Evolutionary conservation across 2,329 filamentous ascomycete species (phyloP), one percentile per base, ranked within the genome.

Genomic region (Beauveria asiatica): DNA sequence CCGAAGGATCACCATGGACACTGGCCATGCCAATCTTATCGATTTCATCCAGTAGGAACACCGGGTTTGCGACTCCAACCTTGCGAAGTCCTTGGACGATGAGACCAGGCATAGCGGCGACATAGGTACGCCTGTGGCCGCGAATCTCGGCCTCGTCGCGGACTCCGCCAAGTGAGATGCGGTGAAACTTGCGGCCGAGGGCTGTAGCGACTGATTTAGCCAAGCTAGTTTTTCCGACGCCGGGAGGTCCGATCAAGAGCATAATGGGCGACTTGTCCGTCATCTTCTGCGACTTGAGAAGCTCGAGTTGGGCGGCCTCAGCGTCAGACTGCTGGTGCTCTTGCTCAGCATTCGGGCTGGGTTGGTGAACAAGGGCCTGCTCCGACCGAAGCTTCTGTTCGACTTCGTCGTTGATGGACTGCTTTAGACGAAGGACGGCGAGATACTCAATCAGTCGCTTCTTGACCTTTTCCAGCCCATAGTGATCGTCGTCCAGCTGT

Each of bases 51-150:
- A 99, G 85, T 50, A 99, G 77, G 75, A 99, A 90, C 60, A 99
- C 93, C 0, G 94, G 94, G 70, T 99, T 99, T 3, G 91, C 85
- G 21, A 97, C 93, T 51, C 92, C 93, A 37, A 95, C 93, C 76
- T 97, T 99, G 76, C 94, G 92, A 59, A 99, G 73, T 0, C 93
- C 94, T 71, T 92, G 92, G 33, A 97, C 92, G 62, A 99, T 89
- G 59, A 97, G 80, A 58, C 94, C 94, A 10, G 94, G 94, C 93
- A 99, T 97, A n/a, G 94, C 94, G 23, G 94, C 94, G 61, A 99
- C 94, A 70, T 99, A 99, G 0, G 94, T 99, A 66, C 94, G 83
- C 60, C 94, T 84, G 74, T 99, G 94, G 10, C 94, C 94, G 62
- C 94, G 85, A 62, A 99, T 97, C 75, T 99, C 94, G 17, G 94